Evolutionary conservation across 768 basidiomycete genomes (phyloP).

Genomic region (Lactifluus hygrophoroides): DNA sequence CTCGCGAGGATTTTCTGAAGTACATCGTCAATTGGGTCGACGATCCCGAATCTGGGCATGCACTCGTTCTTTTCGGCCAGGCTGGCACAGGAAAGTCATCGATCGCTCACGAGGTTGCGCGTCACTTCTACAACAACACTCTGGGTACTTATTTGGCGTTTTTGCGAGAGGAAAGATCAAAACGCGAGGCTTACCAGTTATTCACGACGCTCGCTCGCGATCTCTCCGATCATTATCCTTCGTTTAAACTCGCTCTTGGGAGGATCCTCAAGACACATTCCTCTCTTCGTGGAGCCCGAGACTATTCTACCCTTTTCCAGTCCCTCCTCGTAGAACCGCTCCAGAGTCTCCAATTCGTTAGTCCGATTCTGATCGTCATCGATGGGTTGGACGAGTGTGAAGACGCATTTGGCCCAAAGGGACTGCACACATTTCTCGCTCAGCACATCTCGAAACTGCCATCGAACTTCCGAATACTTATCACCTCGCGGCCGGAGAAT

Average conservation of each 20-base stretch:
- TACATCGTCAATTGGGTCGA: too few species aligned
- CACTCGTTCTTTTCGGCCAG: background rate
- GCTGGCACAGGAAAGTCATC: background rate
- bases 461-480: background rate
- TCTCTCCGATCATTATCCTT: background rate
- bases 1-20: too few species aligned
- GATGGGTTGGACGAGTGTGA: background rate
- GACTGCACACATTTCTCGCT: too few species aligned
- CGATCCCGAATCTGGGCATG: too few species aligned
- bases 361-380: background rate
- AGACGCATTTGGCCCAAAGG: background rate
- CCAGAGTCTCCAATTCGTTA: background rate
- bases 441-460: background rate
- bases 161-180: background rate
- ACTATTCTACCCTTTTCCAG: background rate
- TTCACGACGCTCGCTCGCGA: background rate
- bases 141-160: background rate
- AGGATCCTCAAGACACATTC: background rate
- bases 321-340: background rate
- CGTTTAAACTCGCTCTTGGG: background rate
- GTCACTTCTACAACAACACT: background rate
- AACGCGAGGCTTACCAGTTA: background rate
- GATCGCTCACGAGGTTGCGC: background rate
- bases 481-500: background rate
- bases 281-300: background rate